These are phyloP conservation scores for Rhinocladiella mackenziei DNA, from an alignment of 2,329 filamentous ascomycete genomes.

Conservation along the genomic window DNA sequence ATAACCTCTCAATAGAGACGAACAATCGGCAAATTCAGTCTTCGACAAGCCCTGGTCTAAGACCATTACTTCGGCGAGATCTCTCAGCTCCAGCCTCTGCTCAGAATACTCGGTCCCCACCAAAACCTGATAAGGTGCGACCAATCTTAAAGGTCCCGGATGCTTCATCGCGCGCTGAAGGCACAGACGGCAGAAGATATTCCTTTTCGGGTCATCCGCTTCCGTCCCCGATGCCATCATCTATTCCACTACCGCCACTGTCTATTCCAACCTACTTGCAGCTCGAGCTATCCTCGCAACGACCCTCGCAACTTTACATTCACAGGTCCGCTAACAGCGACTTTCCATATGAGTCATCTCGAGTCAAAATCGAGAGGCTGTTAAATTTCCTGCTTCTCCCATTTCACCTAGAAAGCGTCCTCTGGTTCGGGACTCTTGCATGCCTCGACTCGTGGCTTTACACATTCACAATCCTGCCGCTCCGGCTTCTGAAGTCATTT, in stretches of 20 bases:
- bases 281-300: slow-evolving; percentile 58
- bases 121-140: slow-evolving; percentile 14
- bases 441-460: slow-evolving; percentile 96
- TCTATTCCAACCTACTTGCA: slow-evolving; percentile 64
- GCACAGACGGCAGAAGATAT: slow-evolving; percentile 13
- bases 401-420: slow-evolving; percentile 72
- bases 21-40: slow-evolving; percentile 7
- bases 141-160: slow-evolving; percentile 20
- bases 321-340: slow-evolving; percentile 55
- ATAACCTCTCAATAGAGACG: slow-evolving; percentile 25
- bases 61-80: slow-evolving; percentile 13
- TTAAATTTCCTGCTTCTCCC: slow-evolving; percentile 84
- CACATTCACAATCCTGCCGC: slow-evolving; percentile 88
- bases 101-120: slow-evolving; percentile 20
- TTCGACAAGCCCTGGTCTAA: slow-evolving; percentile 6
- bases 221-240: slow-evolving; percentile 48
- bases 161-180: slow-evolving; percentile 6
- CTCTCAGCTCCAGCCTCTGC: slow-evolving; percentile 15
- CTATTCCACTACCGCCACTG: slow-evolving; percentile 58
- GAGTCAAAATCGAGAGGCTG: slow-evolving; percentile 85
- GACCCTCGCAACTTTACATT: slow-evolving; percentile 61
- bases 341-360: slow-evolving; percentile 84
- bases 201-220: slow-evolving; percentile 31
- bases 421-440: slow-evolving; percentile 83
- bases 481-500: slow-evolving; percentile 79